Evolutionary conservation across 1,284 basidiomycete genomes (phyloP).

Genomic region (Apiotrichum sp.): DNA sequence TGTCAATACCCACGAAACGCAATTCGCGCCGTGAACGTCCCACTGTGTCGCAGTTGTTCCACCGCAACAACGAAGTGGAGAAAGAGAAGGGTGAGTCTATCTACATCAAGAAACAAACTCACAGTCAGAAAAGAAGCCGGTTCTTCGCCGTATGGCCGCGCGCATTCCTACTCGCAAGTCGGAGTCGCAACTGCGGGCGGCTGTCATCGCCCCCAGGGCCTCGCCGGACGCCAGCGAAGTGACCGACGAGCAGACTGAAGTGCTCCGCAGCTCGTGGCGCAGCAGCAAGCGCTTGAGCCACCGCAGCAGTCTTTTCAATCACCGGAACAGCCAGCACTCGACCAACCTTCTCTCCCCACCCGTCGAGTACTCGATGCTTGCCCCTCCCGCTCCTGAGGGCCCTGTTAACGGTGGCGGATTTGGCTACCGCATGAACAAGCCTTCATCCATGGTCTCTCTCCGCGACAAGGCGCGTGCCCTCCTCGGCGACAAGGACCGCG

Average conservation of each 20-base stretch:
- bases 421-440: conserved; percentile 23
- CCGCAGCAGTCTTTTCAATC: too few relatives aligned
- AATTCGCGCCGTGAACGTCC: neutral
- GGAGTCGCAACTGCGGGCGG: neutral
- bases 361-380: neutral
- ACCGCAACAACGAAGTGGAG: neutral
- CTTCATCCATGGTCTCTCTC: conserved; percentile 31
- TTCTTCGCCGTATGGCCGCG: neutral
- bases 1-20: neutral
- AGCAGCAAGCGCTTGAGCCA: neutral
- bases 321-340: neutral
- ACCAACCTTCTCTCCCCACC: neutral
- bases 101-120: neutral
- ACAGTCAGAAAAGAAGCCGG: neutral
- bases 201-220: neutral
- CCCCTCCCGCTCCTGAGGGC: neutral
- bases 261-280: neutral
- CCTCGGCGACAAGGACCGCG: conserved; percentile 6
- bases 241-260: neutral
- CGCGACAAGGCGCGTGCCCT: conserved; percentile 33
- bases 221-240: neutral
- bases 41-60: neutral
- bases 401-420: neutral
- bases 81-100: neutral
- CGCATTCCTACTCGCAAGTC: neutral